Percentiles rank a stretch among this genome's conserved stretches.
These are phyloP conservation scores for Saccharum hybrid DNA, from an alignment of 202 grass and related monocot genomes.

Conservation along the genomic window DNA sequence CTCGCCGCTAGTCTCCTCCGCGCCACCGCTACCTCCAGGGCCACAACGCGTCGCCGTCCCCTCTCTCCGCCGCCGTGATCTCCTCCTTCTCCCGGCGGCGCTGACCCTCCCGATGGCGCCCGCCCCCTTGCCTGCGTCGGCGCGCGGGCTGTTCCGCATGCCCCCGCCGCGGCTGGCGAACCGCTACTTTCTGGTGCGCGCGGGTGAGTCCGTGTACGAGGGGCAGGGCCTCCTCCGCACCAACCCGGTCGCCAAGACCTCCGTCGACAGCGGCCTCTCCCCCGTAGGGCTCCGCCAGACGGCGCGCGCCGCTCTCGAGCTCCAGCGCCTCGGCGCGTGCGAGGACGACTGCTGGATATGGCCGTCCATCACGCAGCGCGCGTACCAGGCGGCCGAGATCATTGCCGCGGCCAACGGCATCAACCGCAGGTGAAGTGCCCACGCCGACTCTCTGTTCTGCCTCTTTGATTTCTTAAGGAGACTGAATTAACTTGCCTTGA, in stretches of 20 bases:
- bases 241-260: constrained; percentile 91
- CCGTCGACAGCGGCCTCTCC: constrained; percentile 87
- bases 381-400: constrained; percentile 93
- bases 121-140: constrained; percentile 44
- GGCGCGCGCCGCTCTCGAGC: constrained; percentile 75
- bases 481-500: neutral
- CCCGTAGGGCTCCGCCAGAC: constrained; percentile 70
- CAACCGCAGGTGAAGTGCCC: constrained; percentile 59
- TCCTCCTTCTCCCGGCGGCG: constrained; percentile 53
- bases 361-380: constrained; percentile 89
- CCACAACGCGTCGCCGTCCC: neutral
- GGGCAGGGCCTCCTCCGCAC: constrained; percentile 70
- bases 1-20: constrained; percentile 28
- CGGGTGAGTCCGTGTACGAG: constrained; percentile 90
- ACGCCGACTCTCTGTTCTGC: neutral
- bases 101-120: constrained; percentile 31
- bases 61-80: constrained; percentile 39
- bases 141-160: constrained; percentile 92
- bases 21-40: neutral
- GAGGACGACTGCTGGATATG: constrained; percentile 95
- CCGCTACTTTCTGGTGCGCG: constrained; percentile 91
- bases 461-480: neutral
- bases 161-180: constrained; percentile 72
- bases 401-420: constrained; percentile 75
- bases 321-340: constrained; percentile 77